These are phyloP conservation scores for Penicillium verrucosum DNA, from an alignment of 2,329 filamentous ascomycete species.

Conservation along the genomic window DNA sequence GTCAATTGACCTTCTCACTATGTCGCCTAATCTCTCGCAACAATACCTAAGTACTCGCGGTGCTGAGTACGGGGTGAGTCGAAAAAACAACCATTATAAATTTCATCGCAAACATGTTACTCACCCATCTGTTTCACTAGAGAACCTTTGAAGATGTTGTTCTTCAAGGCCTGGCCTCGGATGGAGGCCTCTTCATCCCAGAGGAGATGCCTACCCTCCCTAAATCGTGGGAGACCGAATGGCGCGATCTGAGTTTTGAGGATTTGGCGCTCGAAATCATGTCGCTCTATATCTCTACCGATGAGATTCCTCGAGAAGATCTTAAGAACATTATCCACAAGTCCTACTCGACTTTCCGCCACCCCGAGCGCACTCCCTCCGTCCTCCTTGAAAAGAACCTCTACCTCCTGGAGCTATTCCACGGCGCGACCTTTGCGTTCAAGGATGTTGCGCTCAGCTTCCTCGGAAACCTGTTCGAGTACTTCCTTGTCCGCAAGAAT, in stretches of 20 bases:
- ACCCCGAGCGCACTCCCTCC: slow-evolving; percentile 61
- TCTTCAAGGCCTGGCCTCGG: slow-evolving; percentile 79
- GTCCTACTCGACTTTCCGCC: slow-evolving; percentile 86
- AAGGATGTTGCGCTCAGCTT: slow-evolving; percentile 94
- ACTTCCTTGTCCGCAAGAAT: slow-evolving; percentile 47
- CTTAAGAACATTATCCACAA: slow-evolving; percentile 77
- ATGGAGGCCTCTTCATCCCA: slow-evolving; percentile 87
- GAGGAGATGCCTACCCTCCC: slow-evolving; percentile 46
- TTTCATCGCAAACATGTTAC: neutral
- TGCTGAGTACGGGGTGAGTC: slow-evolving; percentile 32
- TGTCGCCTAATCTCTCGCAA: slow-evolving; percentile 32
- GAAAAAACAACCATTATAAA: neutral
- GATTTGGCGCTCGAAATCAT: slow-evolving; percentile 71
- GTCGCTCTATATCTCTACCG: slow-evolving; percentile 77
- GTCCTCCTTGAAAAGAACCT: slow-evolving; percentile 71
- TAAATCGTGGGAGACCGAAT: slow-evolving; percentile 5
- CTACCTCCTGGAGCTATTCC: slow-evolving; percentile 89
- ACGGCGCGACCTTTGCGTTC: slow-evolving; percentile 92
- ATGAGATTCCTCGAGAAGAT: slow-evolving; percentile 77
- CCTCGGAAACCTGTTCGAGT: slow-evolving; percentile 79
- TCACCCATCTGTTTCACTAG: slow-evolving; percentile 57
- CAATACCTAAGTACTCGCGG: slow-evolving; percentile 35
- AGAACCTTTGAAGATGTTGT: slow-evolving; percentile 64
- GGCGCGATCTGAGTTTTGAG: neutral
- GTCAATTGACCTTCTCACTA: slow-evolving; percentile 8